These are phyloP conservation scores for Wolfiporia cocos DNA, from an alignment of 1,284 basidiomycete species.

Conservation along the genomic window DNA sequence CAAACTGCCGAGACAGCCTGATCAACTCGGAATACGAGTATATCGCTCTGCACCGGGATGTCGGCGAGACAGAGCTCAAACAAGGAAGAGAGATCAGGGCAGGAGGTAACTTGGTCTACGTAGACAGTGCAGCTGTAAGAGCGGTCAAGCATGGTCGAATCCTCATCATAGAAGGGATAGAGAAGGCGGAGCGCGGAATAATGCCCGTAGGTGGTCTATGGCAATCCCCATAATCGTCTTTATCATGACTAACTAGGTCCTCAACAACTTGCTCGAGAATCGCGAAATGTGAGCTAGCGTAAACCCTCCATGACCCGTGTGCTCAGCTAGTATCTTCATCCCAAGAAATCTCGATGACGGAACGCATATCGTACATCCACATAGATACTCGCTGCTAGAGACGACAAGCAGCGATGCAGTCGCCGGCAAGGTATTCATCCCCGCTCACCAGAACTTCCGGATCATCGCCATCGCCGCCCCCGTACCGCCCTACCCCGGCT, in stretches of 20 bases:
- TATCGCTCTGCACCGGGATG: conserved; percentile 57
- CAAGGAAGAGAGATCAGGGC: conserved; percentile 59
- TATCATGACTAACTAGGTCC: conserved; percentile 30
- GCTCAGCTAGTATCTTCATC: no score
- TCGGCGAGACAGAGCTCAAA: conserved; percentile 66
- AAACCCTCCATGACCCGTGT: background rate
- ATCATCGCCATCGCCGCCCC: conserved; percentile 62
- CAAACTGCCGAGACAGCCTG: conserved; percentile 29
- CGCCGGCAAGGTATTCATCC: conserved; percentile 41
- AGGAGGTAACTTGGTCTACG: conserved; percentile 55
- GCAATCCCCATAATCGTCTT: background rate
- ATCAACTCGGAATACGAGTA: conserved; percentile 65
- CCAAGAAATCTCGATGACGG: conserved; percentile 61
- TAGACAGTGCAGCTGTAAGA: conserved; percentile 58
- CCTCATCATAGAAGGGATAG: conserved; percentile 63
- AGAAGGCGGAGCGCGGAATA: conserved; percentile 60
- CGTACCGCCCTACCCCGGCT: conserved; percentile 60
- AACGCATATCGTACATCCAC: conserved; percentile 66
- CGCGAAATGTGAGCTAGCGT: conserved; percentile 45
- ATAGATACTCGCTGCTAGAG: conserved; percentile 46
- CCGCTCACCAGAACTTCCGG: conserved; percentile 57
- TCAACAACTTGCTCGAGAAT: conserved; percentile 65
- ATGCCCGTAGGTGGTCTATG: conserved; percentile 28
- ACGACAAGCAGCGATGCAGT: conserved; percentile 20
- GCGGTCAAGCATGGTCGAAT: conserved; percentile 61